Conservation (phyloP, 495 filamentous ascomycete species). For the Neurospora sp. region DNA sequence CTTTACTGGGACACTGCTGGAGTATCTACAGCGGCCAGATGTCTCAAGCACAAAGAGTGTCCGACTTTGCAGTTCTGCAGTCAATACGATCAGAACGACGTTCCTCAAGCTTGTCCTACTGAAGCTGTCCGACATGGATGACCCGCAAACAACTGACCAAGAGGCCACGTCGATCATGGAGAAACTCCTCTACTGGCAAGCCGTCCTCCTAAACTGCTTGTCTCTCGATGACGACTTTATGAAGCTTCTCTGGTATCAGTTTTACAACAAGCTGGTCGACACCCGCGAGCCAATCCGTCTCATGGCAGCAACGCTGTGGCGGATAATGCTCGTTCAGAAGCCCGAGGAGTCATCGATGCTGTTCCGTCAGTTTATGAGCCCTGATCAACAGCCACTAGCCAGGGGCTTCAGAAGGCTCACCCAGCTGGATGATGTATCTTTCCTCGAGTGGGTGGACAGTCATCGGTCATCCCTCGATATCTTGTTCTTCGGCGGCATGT, state of each 20-base stretch:
- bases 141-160: conserved; percentile 41
- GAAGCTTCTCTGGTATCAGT: conserved; percentile 75
- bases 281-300: conserved; percentile 52
- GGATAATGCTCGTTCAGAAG: conserved; percentile 88
- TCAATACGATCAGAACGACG: conserved; percentile 60
- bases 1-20: conserved; percentile 73
- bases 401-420: conserved; percentile 74
- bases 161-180: conserved; percentile 61
- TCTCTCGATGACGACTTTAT: conserved; percentile 67
- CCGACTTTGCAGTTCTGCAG: conserved; percentile 72
- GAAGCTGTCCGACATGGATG: conserved; percentile 72
- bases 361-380: conserved; percentile 54
- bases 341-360: conserved; percentile 69
- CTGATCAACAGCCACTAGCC: conserved; percentile 61
- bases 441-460: conserved; percentile 79
- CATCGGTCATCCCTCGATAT: conserved; percentile 70
- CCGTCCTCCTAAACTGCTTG: conserved; percentile 68
- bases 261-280: conserved; percentile 75
- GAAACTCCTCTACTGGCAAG: conserved; percentile 91
- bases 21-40: conserved; percentile 82
- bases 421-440: conserved; percentile 77
- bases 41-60: conserved; percentile 73
- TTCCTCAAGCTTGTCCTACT: conserved; percentile 71
- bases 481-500: conserved; percentile 69
- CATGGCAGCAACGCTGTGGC: conserved; percentile 74